Percentiles rank a stretch among this genome's conserved stretches.
Evolutionary conservation across 2,329 filamentous ascomycete genomes (phyloP).

Genomic region (Colletotrichum higginsianum): DNA sequence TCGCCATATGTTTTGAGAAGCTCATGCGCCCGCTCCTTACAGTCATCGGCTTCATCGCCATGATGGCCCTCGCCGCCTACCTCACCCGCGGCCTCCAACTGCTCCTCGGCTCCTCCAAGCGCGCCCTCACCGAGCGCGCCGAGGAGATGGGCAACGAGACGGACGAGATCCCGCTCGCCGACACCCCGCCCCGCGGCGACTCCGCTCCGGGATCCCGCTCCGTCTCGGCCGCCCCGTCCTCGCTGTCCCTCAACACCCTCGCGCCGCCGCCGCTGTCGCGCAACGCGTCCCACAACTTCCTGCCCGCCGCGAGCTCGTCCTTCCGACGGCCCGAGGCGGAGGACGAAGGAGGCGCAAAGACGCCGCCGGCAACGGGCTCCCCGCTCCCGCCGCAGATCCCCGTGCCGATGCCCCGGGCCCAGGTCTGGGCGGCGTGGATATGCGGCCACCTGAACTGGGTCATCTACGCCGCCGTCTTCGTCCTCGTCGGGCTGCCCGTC

Average conservation of each 20-base stretch:
- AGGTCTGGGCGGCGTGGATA: slow-evolving; percentile 65
- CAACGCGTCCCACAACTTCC: slow-evolving; percentile 45
- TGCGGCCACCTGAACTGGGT: slow-evolving; percentile 61
- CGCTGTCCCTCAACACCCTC: slow-evolving; percentile 42
- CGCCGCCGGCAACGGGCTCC: neutral
- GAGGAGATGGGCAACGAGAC: slow-evolving; percentile 63
- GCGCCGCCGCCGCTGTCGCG: slow-evolving; percentile 41
- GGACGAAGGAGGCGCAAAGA: neutral
- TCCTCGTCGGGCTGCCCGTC: slow-evolving; percentile 67
- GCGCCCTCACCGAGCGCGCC: slow-evolving; percentile 64
- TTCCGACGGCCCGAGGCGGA: neutral
- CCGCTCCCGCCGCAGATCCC: slow-evolving; percentile 56
- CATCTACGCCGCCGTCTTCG: slow-evolving; percentile 61
- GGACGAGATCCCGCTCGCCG: slow-evolving; percentile 64
- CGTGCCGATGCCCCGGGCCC: slow-evolving; percentile 60
- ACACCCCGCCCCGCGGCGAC: slow-evolving; percentile 31
- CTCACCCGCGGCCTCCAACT: slow-evolving; percentile 68
- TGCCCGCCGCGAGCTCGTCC: slow-evolving; percentile 39
- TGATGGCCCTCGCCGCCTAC: slow-evolving; percentile 68
- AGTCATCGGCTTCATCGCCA: slow-evolving; percentile 70
- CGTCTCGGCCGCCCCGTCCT: slow-evolving; percentile 43
- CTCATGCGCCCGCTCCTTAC: neutral
- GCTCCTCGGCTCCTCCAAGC: slow-evolving; percentile 66
- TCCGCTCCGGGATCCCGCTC: slow-evolving; percentile 44
- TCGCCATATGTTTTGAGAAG: too few species aligned